Conservation (phyloP, 129 eudicot species). For the Pulicaria dysenterica region DNA sequence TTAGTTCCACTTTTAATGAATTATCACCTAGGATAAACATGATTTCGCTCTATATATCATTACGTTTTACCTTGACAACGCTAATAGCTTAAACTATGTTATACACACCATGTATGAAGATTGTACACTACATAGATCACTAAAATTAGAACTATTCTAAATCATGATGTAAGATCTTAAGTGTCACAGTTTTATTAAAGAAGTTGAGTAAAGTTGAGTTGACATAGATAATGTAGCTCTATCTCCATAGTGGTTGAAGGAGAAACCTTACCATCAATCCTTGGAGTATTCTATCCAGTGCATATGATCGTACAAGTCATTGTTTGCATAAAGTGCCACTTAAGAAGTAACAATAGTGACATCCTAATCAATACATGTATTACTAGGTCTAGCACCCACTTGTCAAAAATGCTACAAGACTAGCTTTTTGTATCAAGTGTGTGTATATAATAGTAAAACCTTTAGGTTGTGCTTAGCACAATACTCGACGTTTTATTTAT, state of each 20-base stretch:
- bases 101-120: not conserved
- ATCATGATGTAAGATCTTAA: constrained; percentile 13
- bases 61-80: not conserved
- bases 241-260: constrained; percentile 1
- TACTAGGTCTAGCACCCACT: not conserved
- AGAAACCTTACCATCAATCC: constrained; percentile 7
- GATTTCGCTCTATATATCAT: not conserved
- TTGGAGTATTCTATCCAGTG: not conserved
- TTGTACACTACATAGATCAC: not conserved
- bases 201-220: not conserved
- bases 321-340: constrained; percentile 23
- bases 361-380: not conserved
- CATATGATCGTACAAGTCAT: constrained; percentile 6
- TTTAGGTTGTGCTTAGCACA: too few species aligned
- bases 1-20: not conserved
- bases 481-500: too few species aligned
- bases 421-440: too few species aligned
- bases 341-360: constrained; percentile 21
- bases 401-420: too few species aligned
- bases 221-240: not conserved
- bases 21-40: not conserved
- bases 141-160: not conserved
- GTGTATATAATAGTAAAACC: too few species aligned
- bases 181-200: not conserved
- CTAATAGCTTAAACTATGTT: not conserved